Evolutionary conservation across 148 eudicot genomes (phyloP), one percentile per base, ranked within the genome.

Genomic region (Hydrangea macrophylla): DNA sequence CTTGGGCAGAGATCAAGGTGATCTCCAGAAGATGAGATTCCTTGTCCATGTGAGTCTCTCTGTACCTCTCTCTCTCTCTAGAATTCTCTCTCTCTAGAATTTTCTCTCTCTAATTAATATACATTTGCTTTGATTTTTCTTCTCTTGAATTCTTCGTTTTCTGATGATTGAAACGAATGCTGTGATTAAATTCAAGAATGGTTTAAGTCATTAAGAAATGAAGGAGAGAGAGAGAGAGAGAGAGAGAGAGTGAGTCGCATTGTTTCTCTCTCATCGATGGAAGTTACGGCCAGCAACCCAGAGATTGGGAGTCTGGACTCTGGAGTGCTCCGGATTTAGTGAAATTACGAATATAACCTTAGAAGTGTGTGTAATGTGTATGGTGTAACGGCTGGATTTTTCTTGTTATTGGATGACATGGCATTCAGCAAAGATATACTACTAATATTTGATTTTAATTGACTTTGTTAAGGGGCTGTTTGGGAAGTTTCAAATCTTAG

Each of bases 1-100:
- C 78, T 75, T 92, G 97, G 0, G 96, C 97, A 7, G 97, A 92
- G 84, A 92, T 87, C 73, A 92, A 32, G 79, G 79, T 92, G 73
- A 92, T 85, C 78, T 92, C 97, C 1, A 92, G 80, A 24, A 86
- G 77, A 12, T 83, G 84, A n/a, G 75, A 64, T 36, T 80, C 83
- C 40, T 64, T 44, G 37, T 71, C 73, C 58, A 70, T 62, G 7
- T n/a, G 54, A 27, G 48, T n/a, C n/a, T 42, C 48, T 42, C 58
- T 27, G 22, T 30, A 31, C 39, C 58, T 25, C 18, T 28, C 59
- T 54, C 68, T 62, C 31, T 56, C 68, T 37, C 27, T 22, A 39
- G 6, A 39, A 60, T 57, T 24, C 66, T 37, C 62, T 31, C 51
- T 63, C 6, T 55, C 60, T 39, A 66, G 60, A 18, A 3, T 5